Conservation (phyloP, 108 stramenopile species). For the Parietichytrium sp. region DNA sequence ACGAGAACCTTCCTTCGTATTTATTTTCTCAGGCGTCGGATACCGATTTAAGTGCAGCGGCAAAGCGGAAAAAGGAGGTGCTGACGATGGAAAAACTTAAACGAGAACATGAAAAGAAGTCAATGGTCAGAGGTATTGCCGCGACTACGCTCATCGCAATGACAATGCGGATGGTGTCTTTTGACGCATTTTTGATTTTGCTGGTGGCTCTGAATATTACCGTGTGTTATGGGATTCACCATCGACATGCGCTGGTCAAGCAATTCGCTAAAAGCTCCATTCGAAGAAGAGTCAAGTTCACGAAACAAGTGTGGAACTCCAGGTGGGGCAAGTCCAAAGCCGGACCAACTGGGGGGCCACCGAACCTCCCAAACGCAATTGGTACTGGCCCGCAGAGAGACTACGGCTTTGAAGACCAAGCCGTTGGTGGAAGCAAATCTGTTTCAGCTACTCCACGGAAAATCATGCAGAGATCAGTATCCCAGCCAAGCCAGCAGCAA, state of each 20-base stretch:
- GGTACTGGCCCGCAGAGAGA: too few species aligned
- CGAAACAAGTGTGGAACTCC: conserved; percentile 18
- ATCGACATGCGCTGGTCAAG: not conserved
- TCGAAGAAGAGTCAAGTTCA: conserved; percentile 2
- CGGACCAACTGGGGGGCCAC: too few species aligned
- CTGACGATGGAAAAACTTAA: conserved; percentile 25
- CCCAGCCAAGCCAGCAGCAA: too few species aligned
- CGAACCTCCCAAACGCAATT: too few species aligned
- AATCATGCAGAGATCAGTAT: too few species aligned
- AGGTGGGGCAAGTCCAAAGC: too few species aligned
- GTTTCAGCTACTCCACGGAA: too few species aligned
- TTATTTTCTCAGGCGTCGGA: not conserved
- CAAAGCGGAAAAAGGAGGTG: not conserved
- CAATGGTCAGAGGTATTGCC: not conserved
- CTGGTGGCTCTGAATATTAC: not conserved
- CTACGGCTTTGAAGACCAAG: too few species aligned
- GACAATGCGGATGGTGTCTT: not conserved
- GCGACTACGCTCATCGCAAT: not conserved
- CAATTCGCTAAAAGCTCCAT: conserved; percentile 30
- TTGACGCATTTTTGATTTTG: conserved; percentile 11
- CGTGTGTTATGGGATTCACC: not conserved
- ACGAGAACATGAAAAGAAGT: conserved; percentile 3
- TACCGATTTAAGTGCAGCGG: not conserved
- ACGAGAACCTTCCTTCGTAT: not conserved
- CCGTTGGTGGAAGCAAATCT: too few species aligned